These are phyloP conservation scores for Aphanomyces stellatus DNA, from an alignment of 352 stramenopile genomes.

Conservation along the genomic window DNA sequence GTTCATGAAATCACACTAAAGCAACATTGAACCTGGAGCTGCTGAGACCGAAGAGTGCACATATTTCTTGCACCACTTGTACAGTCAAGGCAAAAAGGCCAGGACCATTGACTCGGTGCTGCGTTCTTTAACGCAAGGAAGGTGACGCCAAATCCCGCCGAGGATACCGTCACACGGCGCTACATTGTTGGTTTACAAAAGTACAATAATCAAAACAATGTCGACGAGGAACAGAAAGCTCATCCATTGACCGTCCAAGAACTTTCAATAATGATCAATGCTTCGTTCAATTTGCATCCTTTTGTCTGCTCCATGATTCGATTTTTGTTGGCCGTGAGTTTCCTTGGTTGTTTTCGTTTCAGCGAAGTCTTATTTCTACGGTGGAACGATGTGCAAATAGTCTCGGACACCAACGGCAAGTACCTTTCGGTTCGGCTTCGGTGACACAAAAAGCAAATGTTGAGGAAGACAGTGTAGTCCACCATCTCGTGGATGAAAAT, in stretches of 20 bases:
- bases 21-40: background rate
- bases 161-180: background rate
- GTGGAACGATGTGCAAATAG: conserved; percentile 13
- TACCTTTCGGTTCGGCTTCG: conserved; percentile 6
- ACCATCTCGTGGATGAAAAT: conserved; percentile 6
- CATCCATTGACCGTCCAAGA: background rate
- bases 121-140: background rate
- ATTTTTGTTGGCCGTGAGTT: background rate
- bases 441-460: conserved; percentile 6
- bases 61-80: background rate
- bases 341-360: conserved; percentile 1
- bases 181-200: conserved; percentile 4
- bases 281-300: background rate
- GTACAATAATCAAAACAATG: background rate
- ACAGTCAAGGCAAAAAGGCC: background rate
- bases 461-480: conserved; percentile 5
- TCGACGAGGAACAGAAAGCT: background rate
- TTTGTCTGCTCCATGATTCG: background rate
- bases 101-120: background rate
- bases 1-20: background rate
- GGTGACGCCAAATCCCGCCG: background rate
- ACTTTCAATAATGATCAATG: background rate
- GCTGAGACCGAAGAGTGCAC: background rate
- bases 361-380: conserved; percentile 2
- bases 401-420: background rate